Percentiles rank a stretch among this genome's conserved stretches.
phyloP scores from a whole-genome alignment of 2,329 filamentous ascomycete species.

The Diaporthe ampelina region DNA sequence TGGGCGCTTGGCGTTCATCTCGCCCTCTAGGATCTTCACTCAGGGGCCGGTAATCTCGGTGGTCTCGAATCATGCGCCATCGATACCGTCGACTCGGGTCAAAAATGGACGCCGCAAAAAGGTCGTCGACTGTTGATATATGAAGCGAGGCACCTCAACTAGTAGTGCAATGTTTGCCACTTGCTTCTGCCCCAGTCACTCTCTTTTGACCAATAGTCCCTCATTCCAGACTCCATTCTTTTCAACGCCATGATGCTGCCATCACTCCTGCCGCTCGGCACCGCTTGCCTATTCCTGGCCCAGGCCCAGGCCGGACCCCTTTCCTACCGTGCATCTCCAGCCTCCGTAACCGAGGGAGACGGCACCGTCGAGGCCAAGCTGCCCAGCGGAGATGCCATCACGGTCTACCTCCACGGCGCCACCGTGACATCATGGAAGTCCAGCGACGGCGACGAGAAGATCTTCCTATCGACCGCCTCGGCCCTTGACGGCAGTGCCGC shows the following conservation, averaged over 20 bases:
- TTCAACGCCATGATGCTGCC: neutral
- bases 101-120: neutral
- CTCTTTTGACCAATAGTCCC: neutral
- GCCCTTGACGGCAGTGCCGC: constrained; percentile 32
- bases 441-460: constrained; percentile 34
- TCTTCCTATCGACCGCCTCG: constrained; percentile 32
- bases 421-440: constrained; percentile 35
- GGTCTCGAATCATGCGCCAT: constrained; percentile 30
- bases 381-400: constrained; percentile 28
- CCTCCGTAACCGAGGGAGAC: constrained; percentile 8
- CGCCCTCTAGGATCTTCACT: constrained; percentile 3
- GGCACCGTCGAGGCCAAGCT: constrained; percentile 27
- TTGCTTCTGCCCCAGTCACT: neutral
- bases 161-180: neutral
- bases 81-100: constrained; percentile 16
- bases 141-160: neutral
- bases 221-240: neutral
- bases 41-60: constrained; percentile 30
- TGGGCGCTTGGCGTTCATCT: constrained; percentile 30
- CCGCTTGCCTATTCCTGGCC: constrained; percentile 9
- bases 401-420: constrained; percentile 31
- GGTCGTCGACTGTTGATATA: neutral
- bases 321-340: neutral
- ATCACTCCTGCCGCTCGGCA: neutral
- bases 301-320: constrained; percentile 20